Base-by-base conservation (phyloP, 2,329 filamentous ascomycete genomes). In the Pleurostoma richardsiae region DNA sequence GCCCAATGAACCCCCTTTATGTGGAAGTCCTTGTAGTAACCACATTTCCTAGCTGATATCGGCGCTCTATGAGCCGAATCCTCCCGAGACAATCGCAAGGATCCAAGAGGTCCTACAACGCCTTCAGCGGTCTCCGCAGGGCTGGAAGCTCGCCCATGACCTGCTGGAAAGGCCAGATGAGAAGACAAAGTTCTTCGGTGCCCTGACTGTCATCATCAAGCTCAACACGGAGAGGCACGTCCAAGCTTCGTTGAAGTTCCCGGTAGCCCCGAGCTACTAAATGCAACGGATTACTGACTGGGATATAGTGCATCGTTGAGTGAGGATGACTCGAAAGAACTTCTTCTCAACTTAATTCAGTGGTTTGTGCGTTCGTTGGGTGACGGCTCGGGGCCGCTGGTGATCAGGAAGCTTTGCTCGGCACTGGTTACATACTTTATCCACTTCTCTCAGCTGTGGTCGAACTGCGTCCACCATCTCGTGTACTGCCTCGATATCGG, bases 171-270 rank as follows among this genome's bases (percentile, higher is more conserved):
- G 81, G 50, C 70, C 79, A 27, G 83, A 88, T 54, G 79, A 86
- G 50, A 85, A 91, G 57, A 82, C 94, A 55, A 86, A 87, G 53
- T 97, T 97, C 68, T 96, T 95, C 62, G 94, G 90, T 10, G 92
- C 91, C 30, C 76, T 96, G 49, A 97, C 92, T 0, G 86, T 96
- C 54, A 95, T 90, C 43, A 83, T 97, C 57, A 99, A 97, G 69
- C 80, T 97, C 49, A 96, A 97, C 62, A 86, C 85, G n/a, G 89
- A 94, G 61, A 89, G 84, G 86, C 87, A 7, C 33, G 11, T 29
- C 4, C 31, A 11, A 19, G 19, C 19, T 19, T 19, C 19, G 19
- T 19, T 19, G 19, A 70, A 52, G 73, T 58, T 10, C 38, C 5
- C n/a, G 4, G 41, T 26, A 46, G 38, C 29, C 30, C 33, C 30